Evolutionary conservation across 495 filamentous ascomycete genomes (phyloP).

Genomic region (Xylaria palmicola): DNA sequence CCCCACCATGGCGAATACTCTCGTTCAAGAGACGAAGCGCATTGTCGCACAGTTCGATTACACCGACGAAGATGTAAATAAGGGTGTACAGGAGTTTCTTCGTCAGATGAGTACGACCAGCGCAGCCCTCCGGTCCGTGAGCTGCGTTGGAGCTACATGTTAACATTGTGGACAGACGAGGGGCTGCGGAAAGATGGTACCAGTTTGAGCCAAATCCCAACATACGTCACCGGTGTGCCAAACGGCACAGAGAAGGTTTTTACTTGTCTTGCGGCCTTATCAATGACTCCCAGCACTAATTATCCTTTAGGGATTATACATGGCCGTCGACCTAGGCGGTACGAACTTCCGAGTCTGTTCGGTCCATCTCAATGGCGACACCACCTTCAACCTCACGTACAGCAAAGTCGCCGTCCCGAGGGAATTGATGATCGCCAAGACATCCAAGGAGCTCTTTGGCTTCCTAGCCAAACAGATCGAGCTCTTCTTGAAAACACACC

Average conservation of each 20-base stretch:
- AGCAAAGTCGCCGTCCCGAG: constrained; percentile 88
- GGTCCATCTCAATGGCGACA: constrained; percentile 85
- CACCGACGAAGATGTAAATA: constrained; percentile 71
- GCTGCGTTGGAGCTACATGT: background rate
- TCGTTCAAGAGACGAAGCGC: constrained; percentile 71
- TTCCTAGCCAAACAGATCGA: constrained; percentile 94
- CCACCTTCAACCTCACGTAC: constrained; percentile 86
- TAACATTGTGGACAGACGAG: constrained; percentile 54
- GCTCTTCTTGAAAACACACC: constrained; percentile 79
- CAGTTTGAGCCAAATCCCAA: constrained; percentile 91
- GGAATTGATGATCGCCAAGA: constrained; percentile 86
- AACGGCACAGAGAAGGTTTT: constrained; percentile 93
- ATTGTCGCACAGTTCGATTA: constrained; percentile 88
- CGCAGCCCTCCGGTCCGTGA: background rate
- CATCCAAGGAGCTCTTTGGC: constrained; percentile 81
- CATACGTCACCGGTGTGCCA: constrained; percentile 91
- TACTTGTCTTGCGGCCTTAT: background rate
- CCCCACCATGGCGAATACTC: constrained; percentile 47
- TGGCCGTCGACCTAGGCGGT: constrained; percentile 94
- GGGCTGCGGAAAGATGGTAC: constrained; percentile 76
- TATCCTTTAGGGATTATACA: constrained; percentile 74
- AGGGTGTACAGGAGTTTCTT: constrained; percentile 80
- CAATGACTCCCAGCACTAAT: background rate
- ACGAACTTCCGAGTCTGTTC: constrained; percentile 99
- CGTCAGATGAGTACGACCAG: constrained; percentile 68